Percentiles rank a stretch among this genome's conserved stretches.
phyloP scores from a whole-genome alignment of 1,284 basidiomycete species.

The Cutaneotrichosporon dermatis region DNA sequence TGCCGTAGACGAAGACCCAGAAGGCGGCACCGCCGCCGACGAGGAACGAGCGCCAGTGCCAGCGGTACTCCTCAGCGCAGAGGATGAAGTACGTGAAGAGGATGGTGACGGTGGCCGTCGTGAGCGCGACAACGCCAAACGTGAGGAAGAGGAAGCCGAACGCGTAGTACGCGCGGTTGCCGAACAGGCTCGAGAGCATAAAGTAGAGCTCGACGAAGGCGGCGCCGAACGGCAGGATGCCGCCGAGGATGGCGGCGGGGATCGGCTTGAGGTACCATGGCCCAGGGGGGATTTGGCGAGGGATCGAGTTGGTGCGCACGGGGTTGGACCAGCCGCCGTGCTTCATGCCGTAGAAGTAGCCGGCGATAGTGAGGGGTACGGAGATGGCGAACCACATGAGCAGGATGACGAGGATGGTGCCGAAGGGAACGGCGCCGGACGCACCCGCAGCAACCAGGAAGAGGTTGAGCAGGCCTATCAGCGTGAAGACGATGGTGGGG shows the following conservation, averaged over 20 bases:
- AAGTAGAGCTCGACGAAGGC: conserved; percentile 96
- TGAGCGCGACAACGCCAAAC: conserved; percentile 74
- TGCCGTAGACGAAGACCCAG: conserved; percentile 77
- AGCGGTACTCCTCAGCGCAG: conserved; percentile 93
- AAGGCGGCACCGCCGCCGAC: conserved; percentile 91
- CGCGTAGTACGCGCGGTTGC: conserved; percentile 88
- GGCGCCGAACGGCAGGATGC: conserved; percentile 89
- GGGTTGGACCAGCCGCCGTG: conserved; percentile 74
- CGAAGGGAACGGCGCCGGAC: conserved; percentile 94
- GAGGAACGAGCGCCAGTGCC: conserved; percentile 95
- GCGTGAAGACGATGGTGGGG: conserved; percentile 74
- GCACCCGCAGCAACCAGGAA: conserved; percentile 80
- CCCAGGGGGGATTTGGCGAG: conserved; percentile 78
- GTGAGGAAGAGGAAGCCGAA: conserved; percentile 94
- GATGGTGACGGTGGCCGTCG: conserved; percentile 84
- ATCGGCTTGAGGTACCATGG: conserved; percentile 78
- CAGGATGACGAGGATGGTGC: conserved; percentile 83
- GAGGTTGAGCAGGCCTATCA: conserved; percentile 81
- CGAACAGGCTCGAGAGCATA: conserved; percentile 87
- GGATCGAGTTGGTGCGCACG: conserved; percentile 86
- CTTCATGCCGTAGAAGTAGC: conserved; percentile 69
- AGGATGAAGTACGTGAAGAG: conserved; percentile 88
- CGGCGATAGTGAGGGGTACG: conserved; percentile 62
- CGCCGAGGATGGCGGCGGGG: conserved; percentile 76
- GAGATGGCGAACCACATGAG: conserved; percentile 95